phyloP scores from a whole-genome alignment of 2,329 filamentous ascomycete species.

The Botrytis fragariae region DNA sequence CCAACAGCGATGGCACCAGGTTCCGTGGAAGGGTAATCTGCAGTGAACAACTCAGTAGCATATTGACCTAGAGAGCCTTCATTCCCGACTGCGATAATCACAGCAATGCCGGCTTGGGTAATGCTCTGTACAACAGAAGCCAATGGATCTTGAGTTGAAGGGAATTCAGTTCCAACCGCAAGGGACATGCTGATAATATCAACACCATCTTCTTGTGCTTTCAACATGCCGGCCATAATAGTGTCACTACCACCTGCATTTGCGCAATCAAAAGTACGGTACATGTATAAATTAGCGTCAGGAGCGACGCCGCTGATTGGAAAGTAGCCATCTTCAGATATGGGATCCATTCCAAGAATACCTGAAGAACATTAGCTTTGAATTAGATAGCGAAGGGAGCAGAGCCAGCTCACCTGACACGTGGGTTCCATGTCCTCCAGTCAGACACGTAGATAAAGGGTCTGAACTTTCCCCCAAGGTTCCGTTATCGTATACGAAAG shows the following conservation, averaged over 20 bases:
- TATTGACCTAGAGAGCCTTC: slow-evolving; percentile 20
- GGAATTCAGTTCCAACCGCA: slow-evolving; percentile 18
- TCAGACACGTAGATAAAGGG: slow-evolving; percentile 27
- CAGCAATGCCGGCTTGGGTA: slow-evolving; percentile 18
- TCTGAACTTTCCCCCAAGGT: slow-evolving; percentile 19
- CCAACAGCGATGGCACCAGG: slow-evolving; percentile 27
- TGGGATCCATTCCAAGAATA: slow-evolving; percentile 28
- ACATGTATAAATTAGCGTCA: slow-evolving; percentile 30
- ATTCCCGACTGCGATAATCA: slow-evolving; percentile 26
- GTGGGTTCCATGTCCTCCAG: slow-evolving; percentile 32
- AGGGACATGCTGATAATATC: slow-evolving; percentile 34
- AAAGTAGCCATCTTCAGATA: slow-evolving; percentile 19
- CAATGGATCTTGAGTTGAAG: slow-evolving; percentile 21
- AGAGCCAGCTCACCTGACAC: slow-evolving; percentile 24
- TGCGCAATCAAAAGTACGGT: slow-evolving; percentile 29
- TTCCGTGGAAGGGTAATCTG: slow-evolving; percentile 23
- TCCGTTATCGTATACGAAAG: slow-evolving; percentile 53
- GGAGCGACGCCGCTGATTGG: slow-evolving; percentile 30
- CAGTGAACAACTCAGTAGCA: slow-evolving; percentile 22
- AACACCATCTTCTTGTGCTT: slow-evolving; percentile 29
- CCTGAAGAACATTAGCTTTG: slow-evolving; percentile 17
- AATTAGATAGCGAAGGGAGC: not conserved
- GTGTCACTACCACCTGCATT: slow-evolving; percentile 25
- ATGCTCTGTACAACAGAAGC: slow-evolving; percentile 18
- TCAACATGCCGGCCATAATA: slow-evolving; percentile 28